A percentile compares a stretch with the other conserved stretches of the same genome.
Evolutionary conservation across 2,329 filamentous ascomycete species (phyloP).

Genomic region (Aschersonia sp.): DNA sequence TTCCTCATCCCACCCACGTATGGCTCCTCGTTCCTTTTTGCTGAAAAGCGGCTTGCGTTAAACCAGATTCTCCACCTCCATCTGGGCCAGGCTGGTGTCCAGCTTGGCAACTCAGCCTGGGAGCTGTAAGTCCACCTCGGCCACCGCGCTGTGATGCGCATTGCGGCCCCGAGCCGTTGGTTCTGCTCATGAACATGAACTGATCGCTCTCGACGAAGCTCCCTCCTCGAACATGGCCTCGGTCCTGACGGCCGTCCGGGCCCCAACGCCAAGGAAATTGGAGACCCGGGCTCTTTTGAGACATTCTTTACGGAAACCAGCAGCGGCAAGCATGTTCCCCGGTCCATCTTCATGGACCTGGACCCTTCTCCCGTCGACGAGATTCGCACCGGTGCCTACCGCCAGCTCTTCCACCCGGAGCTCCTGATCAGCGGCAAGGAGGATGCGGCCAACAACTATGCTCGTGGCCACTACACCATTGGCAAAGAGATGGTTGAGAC

Average conservation of each 20-base stretch:
- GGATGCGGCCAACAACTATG: conserved; percentile 66
- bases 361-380: conserved; percentile 62
- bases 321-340: conserved; percentile 57
- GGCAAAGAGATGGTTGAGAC: conserved; percentile 63
- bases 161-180: too few relatives aligned
- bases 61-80: conserved; percentile 44
- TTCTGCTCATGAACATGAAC: too few relatives aligned
- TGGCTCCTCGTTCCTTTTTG: not conserved
- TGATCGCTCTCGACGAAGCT: conserved; percentile 25
- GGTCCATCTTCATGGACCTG: conserved; percentile 58
- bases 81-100: conserved; percentile 54
- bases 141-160: too few relatives aligned
- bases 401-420: conserved; percentile 59
- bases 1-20: too few relatives aligned
- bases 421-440: conserved; percentile 61
- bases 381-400: conserved; percentile 54
- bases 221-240: conserved; percentile 59
- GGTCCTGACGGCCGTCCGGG: conserved; percentile 49
- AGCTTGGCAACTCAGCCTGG: conserved; percentile 64
- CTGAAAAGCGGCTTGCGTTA: not conserved
- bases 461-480: conserved; percentile 62
- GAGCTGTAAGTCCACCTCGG: conserved; percentile 44
- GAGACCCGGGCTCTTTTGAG: conserved; percentile 45
- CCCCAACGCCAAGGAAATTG: conserved; percentile 42
- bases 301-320: conserved; percentile 64